Evolutionary conservation across 73 alveolate species (phyloP), one percentile per base, ranked within the genome.

Genomic region (Tetrahymena borealis): DNA sequence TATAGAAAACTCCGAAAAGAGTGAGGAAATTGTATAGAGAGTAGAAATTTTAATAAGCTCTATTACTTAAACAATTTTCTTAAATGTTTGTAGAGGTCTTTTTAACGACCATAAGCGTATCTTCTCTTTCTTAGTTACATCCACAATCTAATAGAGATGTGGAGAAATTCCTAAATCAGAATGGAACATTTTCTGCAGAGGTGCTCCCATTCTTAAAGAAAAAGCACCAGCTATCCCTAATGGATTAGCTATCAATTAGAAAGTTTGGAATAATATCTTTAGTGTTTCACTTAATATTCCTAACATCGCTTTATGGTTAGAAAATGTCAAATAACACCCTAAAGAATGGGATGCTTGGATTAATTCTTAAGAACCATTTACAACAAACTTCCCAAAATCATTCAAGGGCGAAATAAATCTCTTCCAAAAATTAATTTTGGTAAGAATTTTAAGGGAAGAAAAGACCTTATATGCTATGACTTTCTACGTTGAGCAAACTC

Each of bases 41-140:
- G 96, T 98, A 28, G 40, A 91, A 39, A 97, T 95, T 20, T 93
- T 98, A 20, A 95, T 98, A 3, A 97, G 96, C 38, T 97, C 97
- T 90, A 93, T 97, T 39, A 98, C 99, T 16, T 94, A 95, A 92
- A 96, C 97, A 42, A 97, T 98, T 32, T 99, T 97, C 96, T 91
- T 91, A 90, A 98, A 97, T 95, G 97, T 98, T 38, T 98, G 99
- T 78, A 96, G 99, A 94, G 99, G 99, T 78, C 96, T 99, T 33
- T 98, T 98, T 91, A 98, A 98, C 91, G 95, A 94, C 35, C 99
- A 99, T 96, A 98, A 98, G 94, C 94, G 97, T 79, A 92, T 98
- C 39, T 97, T 98, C 94, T 94, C 99, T 90, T 98, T 98, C 91
- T 96, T 98, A 90, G 97, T 98, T 28, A 97, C 99, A 16, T 90